Evolutionary conservation across 2,329 filamentous ascomycete genomes (phyloP), one percentile per base, ranked within the genome.

Genomic region (Orbilia javanica): DNA sequence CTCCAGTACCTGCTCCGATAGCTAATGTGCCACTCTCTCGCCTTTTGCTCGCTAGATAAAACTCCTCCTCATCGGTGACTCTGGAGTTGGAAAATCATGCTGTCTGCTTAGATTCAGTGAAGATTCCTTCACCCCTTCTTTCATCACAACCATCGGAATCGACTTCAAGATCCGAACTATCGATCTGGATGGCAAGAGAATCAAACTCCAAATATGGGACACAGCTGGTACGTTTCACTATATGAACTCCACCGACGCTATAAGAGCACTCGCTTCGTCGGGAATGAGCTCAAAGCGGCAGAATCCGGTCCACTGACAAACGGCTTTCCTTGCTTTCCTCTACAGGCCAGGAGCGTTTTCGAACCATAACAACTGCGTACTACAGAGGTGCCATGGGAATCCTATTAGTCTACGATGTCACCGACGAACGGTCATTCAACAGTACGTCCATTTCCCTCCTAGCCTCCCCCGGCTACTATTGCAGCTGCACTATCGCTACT

Each of bases 91-190:
- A 85, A 97, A 97, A 87, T 97, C 94, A 82, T 97, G 94, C 90
- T 97, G 94, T 86, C 89, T 97, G 85, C 88, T 97, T 84, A 93
- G 94, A 82, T 97, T 97, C 88, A 97, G 93, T 86, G 94, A 97
- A 87, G 94, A 97, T 88, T 96, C 93, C 55, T 97, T 97, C 87
- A 97, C 94, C 66, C 94, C 94, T 50, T 97, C 93, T 82, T 97
- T 97, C 88, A 97, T 97, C 88, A 97, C 94, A 80, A 99, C 96
- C 80, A 99, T 99, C 86, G 96, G 96, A 82, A 98, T 99, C 87
- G 96, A 99, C 87, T 99, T 99, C 88, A 99, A 99, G 89, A 99
- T 99, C 84, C 90, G 96, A 81, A 99, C 96, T 81, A 99, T 99
- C 86, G 96, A 99, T 87, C 88, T 99, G 82, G 96, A 99, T 86